phyloP scores from a whole-genome alignment of 805 yeast species.

The Candida andamanensis region DNA sequence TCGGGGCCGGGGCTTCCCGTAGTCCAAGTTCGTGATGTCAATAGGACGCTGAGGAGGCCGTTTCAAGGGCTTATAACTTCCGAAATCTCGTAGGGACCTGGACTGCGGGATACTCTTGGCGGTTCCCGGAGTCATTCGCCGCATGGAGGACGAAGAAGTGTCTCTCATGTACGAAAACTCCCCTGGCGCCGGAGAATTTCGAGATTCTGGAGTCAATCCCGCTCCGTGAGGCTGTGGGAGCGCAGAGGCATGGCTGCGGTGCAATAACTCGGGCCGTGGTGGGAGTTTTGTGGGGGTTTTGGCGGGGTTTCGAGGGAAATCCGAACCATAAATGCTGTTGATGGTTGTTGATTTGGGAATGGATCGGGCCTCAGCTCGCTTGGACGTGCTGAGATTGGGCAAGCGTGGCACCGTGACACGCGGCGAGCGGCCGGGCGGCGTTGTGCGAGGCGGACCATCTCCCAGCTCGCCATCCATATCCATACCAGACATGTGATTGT shows the following conservation, averaged over 20 bases:
- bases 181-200: no score
- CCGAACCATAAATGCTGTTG: constrained; percentile 3
- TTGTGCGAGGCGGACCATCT: constrained; percentile 1
- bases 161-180: constrained; percentile 36
- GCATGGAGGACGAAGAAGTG: constrained; percentile 35
- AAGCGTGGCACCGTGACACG: constrained; percentile 9
- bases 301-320: no score
- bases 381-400: constrained; percentile 11
- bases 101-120: not conserved
- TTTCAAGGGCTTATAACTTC: not conserved
- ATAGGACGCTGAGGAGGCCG: not conserved
- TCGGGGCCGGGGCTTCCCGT: not conserved
- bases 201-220: constrained; percentile 6
- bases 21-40: constrained; percentile 5
- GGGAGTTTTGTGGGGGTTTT: constrained; percentile 7
- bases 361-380: constrained; percentile 12
- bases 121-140: constrained; percentile 14
- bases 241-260: not conserved
- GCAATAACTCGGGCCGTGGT: no score
- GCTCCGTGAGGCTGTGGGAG: constrained; percentile 4
- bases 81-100: not conserved
- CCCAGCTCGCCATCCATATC: constrained; percentile 3
- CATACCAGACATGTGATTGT: constrained; percentile 10
- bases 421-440: not conserved
- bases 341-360: constrained; percentile 7